These are phyloP conservation scores for Starmerella gropengiesseri DNA, from an alignment of 805 yeast genomes.

Conservation along the genomic window DNA sequence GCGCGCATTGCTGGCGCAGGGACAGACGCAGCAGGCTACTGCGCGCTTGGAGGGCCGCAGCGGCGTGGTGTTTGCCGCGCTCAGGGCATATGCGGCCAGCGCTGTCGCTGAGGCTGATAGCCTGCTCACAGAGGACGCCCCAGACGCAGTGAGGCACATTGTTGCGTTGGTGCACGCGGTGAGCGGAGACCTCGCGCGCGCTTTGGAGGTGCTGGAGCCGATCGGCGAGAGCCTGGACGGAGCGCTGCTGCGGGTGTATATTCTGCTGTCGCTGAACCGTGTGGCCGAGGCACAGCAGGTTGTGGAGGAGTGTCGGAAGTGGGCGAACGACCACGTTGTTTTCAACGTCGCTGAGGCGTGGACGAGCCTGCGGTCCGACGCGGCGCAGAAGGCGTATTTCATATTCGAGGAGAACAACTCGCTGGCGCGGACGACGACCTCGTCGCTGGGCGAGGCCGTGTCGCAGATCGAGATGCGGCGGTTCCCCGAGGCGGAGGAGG, in stretches of 20 bases:
- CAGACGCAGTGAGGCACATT: constrained; percentile 31
- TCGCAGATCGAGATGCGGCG: constrained; percentile 71
- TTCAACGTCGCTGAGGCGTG: constrained; percentile 74
- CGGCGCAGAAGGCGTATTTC: constrained; percentile 34
- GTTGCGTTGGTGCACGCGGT: constrained; percentile 36
- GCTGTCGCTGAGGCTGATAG: constrained; percentile 22
- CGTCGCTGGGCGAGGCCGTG: constrained; percentile 54
- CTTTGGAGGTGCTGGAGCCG: constrained; percentile 32
- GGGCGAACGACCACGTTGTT: constrained; percentile 62
- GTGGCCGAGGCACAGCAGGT: constrained; percentile 39
- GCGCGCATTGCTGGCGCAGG: constrained; percentile 33
- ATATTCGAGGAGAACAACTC: constrained; percentile 53
- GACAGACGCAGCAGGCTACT: constrained; percentile 28
- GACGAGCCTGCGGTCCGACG: constrained; percentile 36
- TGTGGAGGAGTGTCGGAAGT: constrained; percentile 36
- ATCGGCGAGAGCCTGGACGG: constrained; percentile 34
- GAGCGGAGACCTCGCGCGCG: constrained; percentile 35
- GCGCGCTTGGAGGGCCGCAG: constrained; percentile 21
- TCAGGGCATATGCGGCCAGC: constrained; percentile 26
- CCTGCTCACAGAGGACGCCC: constrained; percentile 19
- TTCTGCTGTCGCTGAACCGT: constrained; percentile 34
- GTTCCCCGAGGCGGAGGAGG: constrained; percentile 69
- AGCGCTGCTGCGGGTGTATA: constrained; percentile 30
- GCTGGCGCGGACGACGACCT: constrained; percentile 35
- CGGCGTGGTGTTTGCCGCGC: constrained; percentile 24